A percentile compares a stretch with the other conserved stretches of the same genome.
phyloP scores from a whole-genome alignment of 2,329 filamentous ascomycete genomes.

The Colletotrichum musicola region DNA sequence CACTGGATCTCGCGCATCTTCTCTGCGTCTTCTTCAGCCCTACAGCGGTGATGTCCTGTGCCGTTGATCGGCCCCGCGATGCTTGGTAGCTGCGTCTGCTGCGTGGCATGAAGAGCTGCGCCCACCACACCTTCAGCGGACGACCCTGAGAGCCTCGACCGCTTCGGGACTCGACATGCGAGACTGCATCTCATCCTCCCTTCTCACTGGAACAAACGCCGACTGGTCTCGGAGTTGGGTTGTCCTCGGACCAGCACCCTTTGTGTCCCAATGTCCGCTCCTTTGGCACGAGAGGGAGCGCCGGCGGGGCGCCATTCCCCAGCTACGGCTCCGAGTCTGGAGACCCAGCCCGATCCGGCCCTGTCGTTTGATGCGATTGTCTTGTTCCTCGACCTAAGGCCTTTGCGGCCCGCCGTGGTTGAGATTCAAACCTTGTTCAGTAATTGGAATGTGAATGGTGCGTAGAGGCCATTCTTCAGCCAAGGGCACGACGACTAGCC shows the following conservation, averaged over 20 bases:
- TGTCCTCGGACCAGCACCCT: neutral
- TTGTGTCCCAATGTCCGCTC: neutral
- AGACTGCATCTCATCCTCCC: constrained; percentile 14
- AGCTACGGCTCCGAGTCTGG: neutral
- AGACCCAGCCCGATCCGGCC: constrained; percentile 22
- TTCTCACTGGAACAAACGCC: neutral
- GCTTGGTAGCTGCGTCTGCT: neutral
- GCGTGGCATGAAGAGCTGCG: too few relatives aligned
- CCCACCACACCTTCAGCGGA: neutral
- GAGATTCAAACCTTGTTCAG: neutral
- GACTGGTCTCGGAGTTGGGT: constrained; percentile 8
- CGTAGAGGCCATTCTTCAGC: neutral
- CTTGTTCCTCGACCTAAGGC: neutral
- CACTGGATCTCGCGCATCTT: constrained; percentile 12
- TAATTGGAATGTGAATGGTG: neutral
- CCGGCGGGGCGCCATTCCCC: neutral
- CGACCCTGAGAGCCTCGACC: neutral
- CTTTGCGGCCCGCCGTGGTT: constrained; percentile 10
- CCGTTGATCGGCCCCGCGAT: neutral
- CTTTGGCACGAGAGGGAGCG: constrained; percentile 24
- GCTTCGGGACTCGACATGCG: constrained; percentile 18
- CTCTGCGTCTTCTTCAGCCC: constrained; percentile 35
- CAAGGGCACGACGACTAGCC: neutral
- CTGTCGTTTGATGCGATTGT: neutral
- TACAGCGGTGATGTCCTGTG: neutral